phyloP scores from a whole-genome alignment of 1,284 basidiomycete genomes.

The Cerioporus squamosus region DNA sequence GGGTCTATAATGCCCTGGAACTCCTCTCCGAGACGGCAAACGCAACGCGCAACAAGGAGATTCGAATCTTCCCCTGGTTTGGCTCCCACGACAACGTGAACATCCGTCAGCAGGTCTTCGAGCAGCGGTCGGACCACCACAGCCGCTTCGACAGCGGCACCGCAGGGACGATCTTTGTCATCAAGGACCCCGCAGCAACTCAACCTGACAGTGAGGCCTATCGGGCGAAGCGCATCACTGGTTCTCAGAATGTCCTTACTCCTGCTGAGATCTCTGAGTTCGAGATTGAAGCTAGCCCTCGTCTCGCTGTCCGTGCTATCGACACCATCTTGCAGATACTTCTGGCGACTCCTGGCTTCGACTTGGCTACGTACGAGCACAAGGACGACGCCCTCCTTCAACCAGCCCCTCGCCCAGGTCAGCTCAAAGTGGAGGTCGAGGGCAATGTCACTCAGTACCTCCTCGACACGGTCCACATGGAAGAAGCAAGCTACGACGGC shows the following conservation, averaged over 20 bases:
- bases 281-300: background rate
- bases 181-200: background rate
- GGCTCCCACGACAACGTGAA: slow-evolving; percentile 44
- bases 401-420: background rate
- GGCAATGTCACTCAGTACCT: slow-evolving; percentile 14
- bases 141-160: slow-evolving; percentile 40
- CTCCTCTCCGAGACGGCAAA: background rate
- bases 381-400: background rate
- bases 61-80: slow-evolving; percentile 30
- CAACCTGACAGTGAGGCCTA: background rate
- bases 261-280: background rate
- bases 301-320: background rate
- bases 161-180: slow-evolving; percentile 37
- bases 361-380: background rate
- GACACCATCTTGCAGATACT: background rate
- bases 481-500: slow-evolving; percentile 29
- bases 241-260: background rate
- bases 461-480: slow-evolving; percentile 21
- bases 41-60: slow-evolving; percentile 4
- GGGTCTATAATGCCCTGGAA: background rate
- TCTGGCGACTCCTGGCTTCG: background rate
- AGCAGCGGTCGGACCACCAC: slow-evolving; percentile 40
- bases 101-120: slow-evolving; percentile 39
- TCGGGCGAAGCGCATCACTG: background rate
- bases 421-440: background rate